phyloP scores from a whole-genome alignment of 2,329 filamentous ascomycete genomes.

The Epichloe hybrida region DNA sequence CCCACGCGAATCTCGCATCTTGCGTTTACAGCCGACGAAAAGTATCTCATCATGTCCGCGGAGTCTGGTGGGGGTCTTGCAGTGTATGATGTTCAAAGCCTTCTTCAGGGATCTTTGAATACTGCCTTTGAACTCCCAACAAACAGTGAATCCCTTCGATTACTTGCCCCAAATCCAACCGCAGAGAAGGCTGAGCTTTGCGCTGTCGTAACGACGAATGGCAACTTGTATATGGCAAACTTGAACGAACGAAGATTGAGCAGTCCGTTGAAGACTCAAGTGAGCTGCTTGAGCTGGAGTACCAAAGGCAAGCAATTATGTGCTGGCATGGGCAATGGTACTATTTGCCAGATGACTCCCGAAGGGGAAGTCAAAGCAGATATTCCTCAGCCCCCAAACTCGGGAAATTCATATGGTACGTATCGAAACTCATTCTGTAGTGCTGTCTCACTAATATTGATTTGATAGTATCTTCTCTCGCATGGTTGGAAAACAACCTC shows the following conservation, averaged over 20 bases:
- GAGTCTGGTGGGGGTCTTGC: slow-evolving; percentile 75
- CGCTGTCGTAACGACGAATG: slow-evolving; percentile 66
- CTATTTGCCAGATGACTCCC: slow-evolving; percentile 69
- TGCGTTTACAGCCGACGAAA: slow-evolving; percentile 81
- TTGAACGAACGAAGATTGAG: slow-evolving; percentile 56
- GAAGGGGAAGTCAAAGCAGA: slow-evolving; percentile 63
- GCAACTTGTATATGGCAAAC: slow-evolving; percentile 74
- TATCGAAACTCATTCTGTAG: neutral
- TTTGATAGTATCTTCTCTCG: slow-evolving; percentile 56
- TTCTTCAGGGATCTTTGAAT: slow-evolving; percentile 53
- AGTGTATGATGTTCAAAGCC: slow-evolving; percentile 61
- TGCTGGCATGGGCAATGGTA: slow-evolving; percentile 71
- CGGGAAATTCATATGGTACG: slow-evolving; percentile 56
- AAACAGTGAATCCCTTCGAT: slow-evolving; percentile 58
- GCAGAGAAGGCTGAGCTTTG: slow-evolving; percentile 59
- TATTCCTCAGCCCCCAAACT: slow-evolving; percentile 61
- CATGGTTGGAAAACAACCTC: slow-evolving; percentile 79
- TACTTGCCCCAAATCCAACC: slow-evolving; percentile 68
- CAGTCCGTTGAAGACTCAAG: slow-evolving; percentile 52
- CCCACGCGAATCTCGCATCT: slow-evolving; percentile 73
- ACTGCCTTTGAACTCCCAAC: slow-evolving; percentile 65
- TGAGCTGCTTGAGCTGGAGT: slow-evolving; percentile 84
- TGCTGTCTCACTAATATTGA: slow-evolving; percentile 7
- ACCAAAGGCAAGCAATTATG: slow-evolving; percentile 84
- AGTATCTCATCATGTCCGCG: slow-evolving; percentile 68